Base-by-base conservation (phyloP, 192 early-diverging fungal genomes). In the Borealophlyctis nickersoniae region DNA sequence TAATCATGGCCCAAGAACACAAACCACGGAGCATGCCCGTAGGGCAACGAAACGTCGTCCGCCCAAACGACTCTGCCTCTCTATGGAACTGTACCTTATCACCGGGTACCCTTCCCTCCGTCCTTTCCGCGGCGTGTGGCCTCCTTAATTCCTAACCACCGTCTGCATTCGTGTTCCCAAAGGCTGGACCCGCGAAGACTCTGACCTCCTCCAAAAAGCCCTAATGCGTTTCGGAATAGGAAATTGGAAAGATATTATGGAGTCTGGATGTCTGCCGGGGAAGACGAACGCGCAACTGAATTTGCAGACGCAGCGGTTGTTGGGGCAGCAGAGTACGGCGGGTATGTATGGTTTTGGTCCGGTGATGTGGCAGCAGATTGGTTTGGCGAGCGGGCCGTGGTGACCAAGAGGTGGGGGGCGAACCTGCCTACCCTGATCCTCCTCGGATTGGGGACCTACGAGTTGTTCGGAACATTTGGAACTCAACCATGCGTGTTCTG, bases 221-320 rank as follows among this genome's bases (percentile, higher is more conserved):
- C 69, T 96, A 26, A 91, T 95, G 77, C 82, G 86, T 60, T 92
- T 92, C 72, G 95, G 94, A 5, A 80, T 98, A 32, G 95, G 95
- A 29, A 95, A 96, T 73, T 98, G 95, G 95, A 89, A 88, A 71
- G 91, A 93, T 65, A 95, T 98, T 64, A 91, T 96, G 68, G 94
- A 92, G 57, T 87, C 84, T 26, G 85, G 86, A 36, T 90, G 90
- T 64, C 74, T 98, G 2, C 92, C 92, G 7, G 95, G 93, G 48
- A 98, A 98, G 65, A 96, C 92, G n/a, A 95, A 92, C 59, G 92
- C 95, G 5, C 95, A 98, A 75, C 91, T 96, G 88, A 96, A 98
- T 77, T 71, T 98, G 36, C 95, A 98, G 65, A 86, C 90, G 22
- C 95, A 98, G 71, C 80, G 95, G 32, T 84, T 98, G 82, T 82